Base-by-base conservation (phyloP, 2,329 filamentous ascomycete species). In the Trichoderma koningiopsis region DNA sequence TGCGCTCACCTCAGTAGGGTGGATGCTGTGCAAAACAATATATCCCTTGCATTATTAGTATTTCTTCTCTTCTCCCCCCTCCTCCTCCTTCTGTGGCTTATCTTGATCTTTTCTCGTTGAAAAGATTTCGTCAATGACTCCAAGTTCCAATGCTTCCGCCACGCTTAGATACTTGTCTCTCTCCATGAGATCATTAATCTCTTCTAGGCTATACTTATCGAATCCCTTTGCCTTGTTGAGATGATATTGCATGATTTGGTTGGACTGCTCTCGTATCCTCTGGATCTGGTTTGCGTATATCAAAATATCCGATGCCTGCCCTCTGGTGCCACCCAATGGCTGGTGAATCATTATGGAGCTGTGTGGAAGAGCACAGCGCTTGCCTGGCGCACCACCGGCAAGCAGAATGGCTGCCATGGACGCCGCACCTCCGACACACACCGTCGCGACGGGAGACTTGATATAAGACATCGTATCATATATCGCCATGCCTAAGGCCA, bases 381-480 rank as follows among this genome's bases (percentile, higher is more conserved):
- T 93, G 19, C 94, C 94, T 0, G 91, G 86, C 70, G 93, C 88
- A 24, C 96, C 96, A 58, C 95, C 96, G 59, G 92, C 91, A 0
- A 99, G 88, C 1, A 99, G 84, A 29, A 99, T 85, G 1, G 91
- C 93, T 6, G 94, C 96, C 96, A 99, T 99, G 3, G 92, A 96
- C 1, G 96, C 95, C 0, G 96, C 96, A 76, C 96, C 93, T 8
- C 96, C 96, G 55, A 99, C 88, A 77, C 96, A 98, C 35, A 99
- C 96, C 0, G 96, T 99, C 55, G 92, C 95, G 0, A 99, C 94
- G 1, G 95, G 93, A 3, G 92, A 92, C 71, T 91, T 90, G 78
- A 99, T 98, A 80, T 99, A 99, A 74, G 91, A 90, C 95, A 99
- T 98, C 14, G 96, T 99, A 79, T 99, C 96, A 85, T 99, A 99